phyloP scores from a whole-genome alignment of 2,329 filamentous ascomycete species.

The Venturia pyrina region DNA sequence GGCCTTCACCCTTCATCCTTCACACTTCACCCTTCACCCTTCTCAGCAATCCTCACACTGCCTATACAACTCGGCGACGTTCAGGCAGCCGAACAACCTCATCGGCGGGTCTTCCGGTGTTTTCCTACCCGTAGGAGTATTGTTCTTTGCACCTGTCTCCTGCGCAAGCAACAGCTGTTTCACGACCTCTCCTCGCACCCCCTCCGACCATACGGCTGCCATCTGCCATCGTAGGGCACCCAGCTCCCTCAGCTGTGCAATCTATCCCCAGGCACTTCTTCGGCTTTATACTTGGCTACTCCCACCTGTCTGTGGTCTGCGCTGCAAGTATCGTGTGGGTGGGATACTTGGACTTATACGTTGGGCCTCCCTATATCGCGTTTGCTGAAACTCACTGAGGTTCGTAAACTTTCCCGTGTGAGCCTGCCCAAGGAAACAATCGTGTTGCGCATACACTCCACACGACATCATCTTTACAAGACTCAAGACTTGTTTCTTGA shows the following conservation, averaged over 20 bases:
- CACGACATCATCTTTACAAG: conserved; percentile 3
- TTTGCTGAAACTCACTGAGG: conserved; percentile 3
- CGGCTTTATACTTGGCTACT: conserved; percentile 1
- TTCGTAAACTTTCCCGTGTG: background rate
- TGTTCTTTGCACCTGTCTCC: background rate
- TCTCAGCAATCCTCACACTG: background rate
- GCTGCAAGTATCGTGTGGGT: background rate
- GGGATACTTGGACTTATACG: background rate
- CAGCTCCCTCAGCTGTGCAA: background rate
- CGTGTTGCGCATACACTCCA: background rate
- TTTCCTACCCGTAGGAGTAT: background rate
- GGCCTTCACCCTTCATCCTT: no score
- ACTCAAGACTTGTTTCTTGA: conserved; percentile 1
- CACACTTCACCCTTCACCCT: background rate
- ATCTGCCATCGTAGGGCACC: background rate
- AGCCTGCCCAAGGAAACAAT: background rate
- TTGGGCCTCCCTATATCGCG: conserved; percentile 4
- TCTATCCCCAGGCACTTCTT: background rate
- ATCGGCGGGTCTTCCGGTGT: background rate
- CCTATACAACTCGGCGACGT: background rate
- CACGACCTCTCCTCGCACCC: background rate
- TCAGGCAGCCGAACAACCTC: background rate
- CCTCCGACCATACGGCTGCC: background rate
- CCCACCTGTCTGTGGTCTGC: background rate
- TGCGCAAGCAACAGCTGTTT: background rate